Base-by-base conservation (phyloP, 2,329 filamentous ascomycete species). In the Aspergillus niger region DNA sequence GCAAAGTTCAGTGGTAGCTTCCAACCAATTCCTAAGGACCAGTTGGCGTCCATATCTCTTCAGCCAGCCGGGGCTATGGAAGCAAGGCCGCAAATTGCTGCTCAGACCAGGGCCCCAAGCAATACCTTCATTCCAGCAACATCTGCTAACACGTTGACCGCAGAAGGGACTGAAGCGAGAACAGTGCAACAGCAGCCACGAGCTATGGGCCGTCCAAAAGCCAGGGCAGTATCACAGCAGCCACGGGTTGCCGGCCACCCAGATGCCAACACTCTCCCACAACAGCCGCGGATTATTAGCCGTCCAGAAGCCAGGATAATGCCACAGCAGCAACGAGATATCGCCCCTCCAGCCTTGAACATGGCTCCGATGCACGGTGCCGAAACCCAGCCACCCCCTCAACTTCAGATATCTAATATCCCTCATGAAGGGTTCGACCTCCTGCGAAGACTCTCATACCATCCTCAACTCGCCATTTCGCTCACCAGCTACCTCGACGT, bases 401-500 rank as follows among this genome's bases (percentile, higher is more conserved):
- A 11, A 24, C 10, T 4, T 8, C 36, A 30, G 13, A 8, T 17
- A 5, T 20, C 49, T 38, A 44, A 17, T 11, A 28, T 24, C 30
- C 49, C 44, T 15, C 41, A 48, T 41, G 49, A 61, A 10, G 32
- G 41, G 8, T 66, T 63, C 47, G 58, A 66, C 50, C 50, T 68
- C 17, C 30, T 65, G 3, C 28, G 44, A 8, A 22, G 58, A n/a
- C 47, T 73, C 38, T 17, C 65, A 6, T 28, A 54, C 7, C 54
- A 67, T 26, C 58, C 82, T 4, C 83, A 87, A 56, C 74, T 91
- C 3, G 74, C 82, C 48, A 77, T 87, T 50, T 77, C 83, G 52
- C 68, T 91, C 7, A 82, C 83, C 60, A 80, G 81, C 64, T 79
- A 84, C 60, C 80, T 91, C 20, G 71, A 74, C 7, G 75, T 85